A percentile compares a stretch with the other conserved stretches of the same genome.
Evolutionary conservation across 1,284 basidiomycete species (phyloP).

Genomic region (Mycena citricolor): DNA sequence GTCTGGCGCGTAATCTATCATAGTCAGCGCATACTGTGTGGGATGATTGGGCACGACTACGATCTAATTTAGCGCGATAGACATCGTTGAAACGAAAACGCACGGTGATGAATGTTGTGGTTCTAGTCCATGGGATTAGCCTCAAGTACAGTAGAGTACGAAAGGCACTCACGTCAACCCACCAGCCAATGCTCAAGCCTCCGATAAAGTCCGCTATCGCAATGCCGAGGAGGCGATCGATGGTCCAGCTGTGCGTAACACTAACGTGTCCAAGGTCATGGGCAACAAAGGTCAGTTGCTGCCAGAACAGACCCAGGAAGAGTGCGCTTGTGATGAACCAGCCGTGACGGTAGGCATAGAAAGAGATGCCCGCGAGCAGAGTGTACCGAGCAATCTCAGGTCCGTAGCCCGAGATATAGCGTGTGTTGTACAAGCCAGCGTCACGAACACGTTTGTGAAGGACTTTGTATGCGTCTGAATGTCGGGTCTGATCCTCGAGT

Average conservation of each 20-base stretch:
- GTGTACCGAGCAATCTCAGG: constrained; percentile 82
- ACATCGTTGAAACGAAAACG: constrained; percentile 29
- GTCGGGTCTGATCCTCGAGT: constrained; percentile 61
- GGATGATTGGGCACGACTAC: constrained; percentile 96
- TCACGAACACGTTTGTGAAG: constrained; percentile 77
- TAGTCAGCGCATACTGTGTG: constrained; percentile 69
- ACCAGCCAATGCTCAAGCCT: constrained; percentile 95
- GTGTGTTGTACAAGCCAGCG: constrained; percentile 85
- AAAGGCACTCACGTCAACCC: constrained; percentile 84
- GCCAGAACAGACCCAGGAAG: constrained; percentile 88
- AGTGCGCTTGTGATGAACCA: constrained; percentile 75
- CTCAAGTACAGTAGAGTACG: constrained; percentile 14
- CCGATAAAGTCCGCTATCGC: constrained; percentile 87
- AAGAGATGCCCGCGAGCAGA: constrained; percentile 60
- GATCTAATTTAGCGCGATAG: constrained; percentile 21
- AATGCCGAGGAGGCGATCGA: constrained; percentile 82
- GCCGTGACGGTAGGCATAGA: constrained; percentile 59
- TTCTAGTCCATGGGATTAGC: constrained; percentile 54
- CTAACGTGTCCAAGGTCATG: constrained; percentile 97
- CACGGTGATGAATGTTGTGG: constrained; percentile 94
- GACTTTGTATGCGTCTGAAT: constrained; percentile 78
- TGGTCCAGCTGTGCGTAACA: constrained; percentile 84
- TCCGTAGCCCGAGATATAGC: constrained; percentile 86
- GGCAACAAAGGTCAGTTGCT: constrained; percentile 90
- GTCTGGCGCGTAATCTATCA: constrained; percentile 5